phyloP scores from a whole-genome alignment of 164 flowering plant genomes.

The Tinospora cordifolia region DNA sequence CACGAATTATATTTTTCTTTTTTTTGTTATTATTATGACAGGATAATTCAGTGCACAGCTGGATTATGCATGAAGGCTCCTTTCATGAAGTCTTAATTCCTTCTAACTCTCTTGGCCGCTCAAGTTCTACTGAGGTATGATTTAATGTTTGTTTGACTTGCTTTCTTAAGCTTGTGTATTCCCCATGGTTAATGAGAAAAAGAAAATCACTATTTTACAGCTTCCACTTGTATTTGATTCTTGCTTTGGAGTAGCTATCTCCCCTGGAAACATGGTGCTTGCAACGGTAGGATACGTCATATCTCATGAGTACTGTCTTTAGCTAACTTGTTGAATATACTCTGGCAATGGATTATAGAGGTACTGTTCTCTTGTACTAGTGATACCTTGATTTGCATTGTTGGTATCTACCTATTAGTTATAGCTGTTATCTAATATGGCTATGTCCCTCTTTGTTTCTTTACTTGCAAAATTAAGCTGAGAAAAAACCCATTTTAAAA shows the following conservation, averaged over 20 bases:
- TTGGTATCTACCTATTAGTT: too few species aligned
- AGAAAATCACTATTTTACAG: constrained; percentile 39
- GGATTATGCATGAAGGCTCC: constrained; percentile 45
- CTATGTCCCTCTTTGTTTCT: too few species aligned
- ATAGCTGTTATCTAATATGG: too few species aligned
- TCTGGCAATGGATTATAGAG: too few species aligned
- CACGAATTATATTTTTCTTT: background rate
- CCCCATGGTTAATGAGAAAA: background rate
- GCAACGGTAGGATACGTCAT: constrained; percentile 51
- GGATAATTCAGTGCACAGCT: constrained; percentile 68
- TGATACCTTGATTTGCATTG: too few species aligned
- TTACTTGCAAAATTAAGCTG: too few species aligned
- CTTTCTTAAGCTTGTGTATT: background rate
- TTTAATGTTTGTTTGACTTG: constrained; percentile 7
- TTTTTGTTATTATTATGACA: constrained; percentile 14
- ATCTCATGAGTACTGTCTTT: too few species aligned
- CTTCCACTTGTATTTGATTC: constrained; percentile 54
- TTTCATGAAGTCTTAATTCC: constrained; percentile 54
- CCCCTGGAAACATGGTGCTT: constrained; percentile 78
- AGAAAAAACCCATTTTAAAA: too few species aligned
- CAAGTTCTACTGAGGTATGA: constrained; percentile 53
- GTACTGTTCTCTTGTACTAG: too few species aligned
- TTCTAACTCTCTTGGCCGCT: constrained; percentile 41
- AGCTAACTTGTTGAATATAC: too few species aligned
- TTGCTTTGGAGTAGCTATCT: constrained; percentile 69